Base-by-base conservation (phyloP, 345 rosid species). In the Melastoma malabathricum region DNA sequence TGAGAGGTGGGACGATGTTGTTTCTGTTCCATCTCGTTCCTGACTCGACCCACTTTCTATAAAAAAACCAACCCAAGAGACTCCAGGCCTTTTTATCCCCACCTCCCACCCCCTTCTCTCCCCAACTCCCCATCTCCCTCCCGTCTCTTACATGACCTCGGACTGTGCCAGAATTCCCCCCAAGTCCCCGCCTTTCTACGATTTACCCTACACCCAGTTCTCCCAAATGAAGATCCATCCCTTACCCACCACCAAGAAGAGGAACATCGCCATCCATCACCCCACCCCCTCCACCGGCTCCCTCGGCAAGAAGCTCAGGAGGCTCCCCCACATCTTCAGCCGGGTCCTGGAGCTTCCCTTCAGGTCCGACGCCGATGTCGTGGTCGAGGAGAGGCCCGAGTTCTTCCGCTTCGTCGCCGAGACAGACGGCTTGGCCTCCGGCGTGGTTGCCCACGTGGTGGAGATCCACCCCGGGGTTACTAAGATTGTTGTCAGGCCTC, bases 291-390 rank as follows among this genome's bases (percentile, higher is more conserved):
- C 38, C 47, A 49, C 53, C 41, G 41, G 41, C 41, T 34, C 41
- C 41, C 41, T 34, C 41, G 41, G 12, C 12, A 92, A 92, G 81
- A 92, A 75, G 63, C 97, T 92, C 46, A 75, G 88, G 54, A 67
- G 94, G 59, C 72, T 92, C n/a, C 98, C 97, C 47, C 98, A 92
- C 63, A 81, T 92, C 62, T 88, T 88, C 71, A 73, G 71, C 75
- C 86, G 97, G 54, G 86, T 84, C 38, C 69, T 92, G 16, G 95
- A 92, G 77, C 88, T 87, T 0, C 98, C 98, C 13, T 83, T 92
- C 61, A 68, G 90, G 66, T 79, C 97, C 9, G 88, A 88, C 43
- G 95, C 95, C 10, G 89, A 88, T 14, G 97, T 92, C 10, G 59
- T 62, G 47, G 75, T 92, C 49, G 94, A 92, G 68, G 97, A 92